Conservation (phyloP, 352 stramenopile species). For the Globisporangium heterothallicum region DNA sequence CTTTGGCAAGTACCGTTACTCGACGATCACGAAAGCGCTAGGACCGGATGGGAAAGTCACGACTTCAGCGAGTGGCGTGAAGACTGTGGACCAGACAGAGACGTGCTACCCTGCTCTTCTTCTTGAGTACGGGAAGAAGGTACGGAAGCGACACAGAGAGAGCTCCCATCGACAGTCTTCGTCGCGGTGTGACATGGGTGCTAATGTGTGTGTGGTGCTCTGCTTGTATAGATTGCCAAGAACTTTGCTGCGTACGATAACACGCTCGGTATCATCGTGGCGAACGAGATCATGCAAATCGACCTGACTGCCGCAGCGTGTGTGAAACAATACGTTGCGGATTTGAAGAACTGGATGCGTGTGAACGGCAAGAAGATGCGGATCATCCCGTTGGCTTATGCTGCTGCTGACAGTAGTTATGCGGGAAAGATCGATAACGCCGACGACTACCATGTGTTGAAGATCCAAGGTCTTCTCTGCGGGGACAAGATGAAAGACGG, state of each 20-base stretch:
- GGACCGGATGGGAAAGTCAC: slow-evolving; percentile 35
- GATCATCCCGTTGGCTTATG: slow-evolving; percentile 74
- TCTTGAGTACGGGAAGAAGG: slow-evolving; percentile 82
- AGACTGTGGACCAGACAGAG: slow-evolving; percentile 60
- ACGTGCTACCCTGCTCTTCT: slow-evolving; percentile 82
- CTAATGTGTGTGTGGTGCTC: no score
- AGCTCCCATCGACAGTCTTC: background rate
- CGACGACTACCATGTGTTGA: slow-evolving; percentile 77
- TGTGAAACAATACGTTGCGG: slow-evolving; percentile 78
- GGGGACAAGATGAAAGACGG: slow-evolving; percentile 81
- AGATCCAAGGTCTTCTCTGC: slow-evolving; percentile 80
- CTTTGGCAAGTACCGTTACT: slow-evolving; percentile 84
- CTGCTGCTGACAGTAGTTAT: slow-evolving; percentile 76
- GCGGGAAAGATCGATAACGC: slow-evolving; percentile 40
- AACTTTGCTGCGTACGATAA: slow-evolving; percentile 89
- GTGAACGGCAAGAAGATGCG: slow-evolving; percentile 82
- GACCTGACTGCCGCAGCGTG: slow-evolving; percentile 70
- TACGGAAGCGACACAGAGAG: slow-evolving; percentile 7
- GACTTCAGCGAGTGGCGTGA: slow-evolving; percentile 29
- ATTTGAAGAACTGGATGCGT: slow-evolving; percentile 87
- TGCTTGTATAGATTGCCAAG: slow-evolving; percentile 61
- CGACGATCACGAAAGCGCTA: slow-evolving; percentile 65
- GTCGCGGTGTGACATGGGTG: no score
- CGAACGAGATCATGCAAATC: slow-evolving; percentile 86
- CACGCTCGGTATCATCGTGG: slow-evolving; percentile 74